phyloP scores from a whole-genome alignment of 345 rosid species.

The Stellera chamaejasme region DNA sequence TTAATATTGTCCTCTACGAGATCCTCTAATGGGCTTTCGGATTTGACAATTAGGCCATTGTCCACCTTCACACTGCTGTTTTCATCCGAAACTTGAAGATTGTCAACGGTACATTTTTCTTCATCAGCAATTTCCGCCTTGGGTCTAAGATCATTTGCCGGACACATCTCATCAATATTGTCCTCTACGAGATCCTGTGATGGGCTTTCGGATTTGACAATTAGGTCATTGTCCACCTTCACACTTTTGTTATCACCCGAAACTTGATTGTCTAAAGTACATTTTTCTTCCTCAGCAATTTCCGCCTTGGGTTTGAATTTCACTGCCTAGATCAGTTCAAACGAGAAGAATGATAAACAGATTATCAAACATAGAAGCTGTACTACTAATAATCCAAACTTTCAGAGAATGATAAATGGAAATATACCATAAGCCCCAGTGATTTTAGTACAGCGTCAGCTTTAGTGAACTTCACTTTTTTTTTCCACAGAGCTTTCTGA shows the following conservation, averaged over 20 bases:
- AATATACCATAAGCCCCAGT: slow-evolving; percentile 65
- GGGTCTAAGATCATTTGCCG: slow-evolving; percentile 47
- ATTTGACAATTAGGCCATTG: slow-evolving; percentile 18
- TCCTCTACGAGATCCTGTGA: slow-evolving; percentile 18
- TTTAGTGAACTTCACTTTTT: slow-evolving; percentile 60
- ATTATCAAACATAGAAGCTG: slow-evolving; percentile 1
- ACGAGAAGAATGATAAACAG: not conserved
- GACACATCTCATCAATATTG: slow-evolving; percentile 23
- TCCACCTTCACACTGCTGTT: slow-evolving; percentile 19
- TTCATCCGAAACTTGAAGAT: slow-evolving; percentile 20
- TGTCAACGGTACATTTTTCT: slow-evolving; percentile 14
- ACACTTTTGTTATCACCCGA: slow-evolving; percentile 20
- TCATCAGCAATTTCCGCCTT: slow-evolving; percentile 34
- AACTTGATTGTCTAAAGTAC: slow-evolving; percentile 13
- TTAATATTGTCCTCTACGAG: slow-evolving; percentile 21
- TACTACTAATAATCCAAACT: not conserved
- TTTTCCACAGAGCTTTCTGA: slow-evolving; percentile 88
- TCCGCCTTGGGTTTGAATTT: slow-evolving; percentile 29
- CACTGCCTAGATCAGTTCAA: slow-evolving; percentile 28
- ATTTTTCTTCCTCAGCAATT: slow-evolving; percentile 28
- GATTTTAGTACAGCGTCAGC: slow-evolving; percentile 65
- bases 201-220: slow-evolving; percentile 26
- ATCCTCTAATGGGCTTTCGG: slow-evolving; percentile 23
- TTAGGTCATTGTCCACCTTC: slow-evolving; percentile 15
- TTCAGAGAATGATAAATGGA: not conserved